A percentile compares a stretch with the other conserved stretches of the same genome.
These are phyloP conservation scores for Capronia epimyces DNA, from an alignment of 2,329 filamentous ascomycete genomes.

Conservation along the genomic window DNA sequence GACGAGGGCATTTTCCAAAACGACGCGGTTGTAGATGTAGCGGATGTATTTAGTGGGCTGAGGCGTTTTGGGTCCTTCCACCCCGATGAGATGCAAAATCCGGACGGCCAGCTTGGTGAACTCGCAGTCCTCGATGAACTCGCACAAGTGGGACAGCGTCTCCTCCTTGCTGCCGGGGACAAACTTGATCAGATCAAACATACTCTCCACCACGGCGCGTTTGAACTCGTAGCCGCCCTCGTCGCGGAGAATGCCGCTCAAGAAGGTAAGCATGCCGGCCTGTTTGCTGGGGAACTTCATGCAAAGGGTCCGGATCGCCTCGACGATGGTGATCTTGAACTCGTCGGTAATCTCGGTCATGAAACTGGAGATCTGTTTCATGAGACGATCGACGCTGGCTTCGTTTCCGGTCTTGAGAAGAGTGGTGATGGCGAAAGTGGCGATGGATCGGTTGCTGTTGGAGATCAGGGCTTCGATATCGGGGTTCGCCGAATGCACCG, in stretches of 20 bases:
- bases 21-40: slow-evolving; percentile 98
- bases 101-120: slow-evolving; percentile 96
- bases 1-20: slow-evolving; percentile 93
- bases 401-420: slow-evolving; percentile 98
- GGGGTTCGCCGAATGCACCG: slow-evolving; percentile 88
- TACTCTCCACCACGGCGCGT: slow-evolving; percentile 93
- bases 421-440: slow-evolving; percentile 96
- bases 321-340: slow-evolving; percentile 99
- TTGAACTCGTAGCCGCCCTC: slow-evolving; percentile 99
- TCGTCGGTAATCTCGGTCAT: slow-evolving; percentile 99
- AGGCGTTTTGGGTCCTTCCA: slow-evolving; percentile 89
- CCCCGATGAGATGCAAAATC: slow-evolving; percentile 86
- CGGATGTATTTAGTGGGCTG: slow-evolving; percentile 98
- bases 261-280: slow-evolving; percentile 93
- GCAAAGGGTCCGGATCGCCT: slow-evolving; percentile 92
- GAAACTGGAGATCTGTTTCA: slow-evolving; percentile 97
- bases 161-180: slow-evolving; percentile 79
- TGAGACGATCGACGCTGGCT: slow-evolving; percentile 88
- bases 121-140: slow-evolving; percentile 99
- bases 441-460: slow-evolving; percentile 94
- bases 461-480: slow-evolving; percentile 96
- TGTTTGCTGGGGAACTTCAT: slow-evolving; percentile 98
- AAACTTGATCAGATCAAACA: slow-evolving; percentile 99
- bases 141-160: slow-evolving; percentile 89
- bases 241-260: slow-evolving; percentile 92